Evolutionary conservation across 2,329 filamentous ascomycete species (phyloP).

Genomic region (Penicillium paneum): DNA sequence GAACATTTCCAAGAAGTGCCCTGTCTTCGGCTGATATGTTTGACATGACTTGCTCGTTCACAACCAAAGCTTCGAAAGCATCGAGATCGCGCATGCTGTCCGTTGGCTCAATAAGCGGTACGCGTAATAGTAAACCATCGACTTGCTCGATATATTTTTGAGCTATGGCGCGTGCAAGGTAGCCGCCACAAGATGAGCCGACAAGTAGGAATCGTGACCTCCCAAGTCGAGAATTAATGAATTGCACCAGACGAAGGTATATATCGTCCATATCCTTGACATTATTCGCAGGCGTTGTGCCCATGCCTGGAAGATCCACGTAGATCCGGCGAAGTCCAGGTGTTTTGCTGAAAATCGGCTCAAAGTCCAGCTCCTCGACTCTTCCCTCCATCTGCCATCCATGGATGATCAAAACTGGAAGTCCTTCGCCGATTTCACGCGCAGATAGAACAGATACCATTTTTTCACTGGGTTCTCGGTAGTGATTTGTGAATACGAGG

Average conservation of each 20-base stretch:
- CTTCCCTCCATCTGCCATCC: constrained; percentile 26
- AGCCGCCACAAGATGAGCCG: constrained; percentile 30
- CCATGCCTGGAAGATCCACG: constrained; percentile 32
- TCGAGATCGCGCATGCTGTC: constrained; percentile 26
- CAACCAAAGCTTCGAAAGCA: constrained; percentile 22
- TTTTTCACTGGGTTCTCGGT: constrained; percentile 3
- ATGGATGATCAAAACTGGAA: constrained; percentile 29
- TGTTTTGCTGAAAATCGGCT: constrained; percentile 27
- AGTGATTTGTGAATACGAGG: background rate
- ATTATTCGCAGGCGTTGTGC: constrained; percentile 24
- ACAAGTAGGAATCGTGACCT: constrained; percentile 23
- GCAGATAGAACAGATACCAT: constrained; percentile 21
- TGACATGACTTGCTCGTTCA: constrained; percentile 25
- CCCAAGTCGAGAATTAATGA: constrained; percentile 27
- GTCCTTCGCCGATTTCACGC: constrained; percentile 25
- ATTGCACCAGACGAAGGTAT: constrained; percentile 23
- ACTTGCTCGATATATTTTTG: constrained; percentile 25
- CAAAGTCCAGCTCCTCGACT: constrained; percentile 27
- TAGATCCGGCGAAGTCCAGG: constrained; percentile 26
- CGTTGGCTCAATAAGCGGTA: constrained; percentile 27
- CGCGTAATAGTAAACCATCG: constrained; percentile 27
- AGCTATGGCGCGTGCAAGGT: constrained; percentile 29
- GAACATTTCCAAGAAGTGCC: constrained; percentile 23
- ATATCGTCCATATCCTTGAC: constrained; percentile 29
- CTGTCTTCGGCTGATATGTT: constrained; percentile 21